phyloP scores from a whole-genome alignment of 1,284 basidiomycete genomes.

The Chalciporus sp. region DNA sequence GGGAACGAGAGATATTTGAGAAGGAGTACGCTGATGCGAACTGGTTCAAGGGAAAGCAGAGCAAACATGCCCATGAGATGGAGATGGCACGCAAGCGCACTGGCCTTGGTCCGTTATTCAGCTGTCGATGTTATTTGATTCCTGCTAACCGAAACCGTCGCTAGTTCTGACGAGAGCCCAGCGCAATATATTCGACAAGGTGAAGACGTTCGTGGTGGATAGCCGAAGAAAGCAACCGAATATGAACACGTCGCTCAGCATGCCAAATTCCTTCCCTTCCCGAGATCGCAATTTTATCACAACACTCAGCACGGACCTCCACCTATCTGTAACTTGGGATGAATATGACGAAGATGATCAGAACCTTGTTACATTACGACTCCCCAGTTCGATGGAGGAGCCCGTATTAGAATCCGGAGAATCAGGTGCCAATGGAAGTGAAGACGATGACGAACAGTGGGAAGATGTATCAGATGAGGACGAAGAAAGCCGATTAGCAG shows the following conservation, averaged over 20 bases:
- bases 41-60: constrained; percentile 91
- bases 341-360: constrained; percentile 86
- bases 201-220: constrained; percentile 74
- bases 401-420: constrained; percentile 32
- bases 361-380: constrained; percentile 66
- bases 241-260: constrained; percentile 49
- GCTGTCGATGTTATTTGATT: background rate
- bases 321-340: constrained; percentile 83
- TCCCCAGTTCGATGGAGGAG: constrained; percentile 55
- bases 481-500: constrained; percentile 65
- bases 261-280: constrained; percentile 79
- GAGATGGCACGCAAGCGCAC: constrained; percentile 52
- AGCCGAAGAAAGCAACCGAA: constrained; percentile 45
- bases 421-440: constrained; percentile 24
- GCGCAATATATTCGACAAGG: constrained; percentile 72
- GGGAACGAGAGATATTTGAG: constrained; percentile 91
- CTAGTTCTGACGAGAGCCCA: constrained; percentile 71
- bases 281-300: constrained; percentile 79
- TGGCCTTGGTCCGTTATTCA: constrained; percentile 48
- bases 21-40: constrained; percentile 86
- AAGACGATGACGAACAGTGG: constrained; percentile 43
- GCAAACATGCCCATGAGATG: constrained; percentile 66
- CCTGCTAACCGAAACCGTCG: background rate
- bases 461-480: constrained; percentile 55
- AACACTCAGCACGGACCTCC: constrained; percentile 73